Percentiles rank a stretch among this genome's conserved stretches.
These are phyloP conservation scores for Boletus patriciae DNA, from an alignment of 768 basidiomycete species.

Conservation along the genomic window DNA sequence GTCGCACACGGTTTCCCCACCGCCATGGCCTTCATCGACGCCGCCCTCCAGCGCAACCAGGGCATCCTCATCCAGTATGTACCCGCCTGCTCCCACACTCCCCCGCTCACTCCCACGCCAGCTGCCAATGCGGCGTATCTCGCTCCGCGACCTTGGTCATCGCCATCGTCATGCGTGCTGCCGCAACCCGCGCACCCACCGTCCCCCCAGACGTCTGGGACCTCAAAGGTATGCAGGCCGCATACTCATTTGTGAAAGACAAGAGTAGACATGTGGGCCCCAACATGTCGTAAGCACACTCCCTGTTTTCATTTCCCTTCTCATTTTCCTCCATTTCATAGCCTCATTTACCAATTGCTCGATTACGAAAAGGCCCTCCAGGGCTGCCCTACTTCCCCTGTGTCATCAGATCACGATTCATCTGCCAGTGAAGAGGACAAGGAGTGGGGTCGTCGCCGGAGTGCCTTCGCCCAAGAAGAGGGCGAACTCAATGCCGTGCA, in stretches of 20 bases:
- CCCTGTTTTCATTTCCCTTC: constrained; percentile 23
- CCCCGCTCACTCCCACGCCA: constrained; percentile 33
- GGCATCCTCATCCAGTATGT: constrained; percentile 86
- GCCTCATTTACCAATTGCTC: constrained; percentile 89
- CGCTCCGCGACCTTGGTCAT: constrained; percentile 88
- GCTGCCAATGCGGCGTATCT: constrained; percentile 93
- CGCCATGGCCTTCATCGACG: constrained; percentile 82
- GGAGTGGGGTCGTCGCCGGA: constrained; percentile 75
- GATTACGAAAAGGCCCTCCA: constrained; percentile 83
- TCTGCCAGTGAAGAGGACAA: constrained; percentile 64
- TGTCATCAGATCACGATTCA: constrained; percentile 54
- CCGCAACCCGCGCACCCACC: constrained; percentile 60
- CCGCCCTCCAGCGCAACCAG: constrained; percentile 70
- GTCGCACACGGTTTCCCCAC: constrained; percentile 74
- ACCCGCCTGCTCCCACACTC: constrained; percentile 10
- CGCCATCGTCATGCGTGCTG: constrained; percentile 92
- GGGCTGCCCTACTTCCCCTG: constrained; percentile 48
- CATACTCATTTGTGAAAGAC: constrained; percentile 86
- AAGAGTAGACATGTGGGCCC: constrained; percentile 88
- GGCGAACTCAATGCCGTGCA: constrained; percentile 55
- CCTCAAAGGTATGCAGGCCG: constrained; percentile 84
- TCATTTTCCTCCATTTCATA: constrained; percentile 35
- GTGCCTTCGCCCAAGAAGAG: constrained; percentile 47
- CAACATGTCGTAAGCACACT: constrained; percentile 83
- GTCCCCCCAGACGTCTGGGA: constrained; percentile 77